These are phyloP conservation scores for Lasiosphaeria ovina DNA, from an alignment of 495 filamentous ascomycete species.

Conservation along the genomic window DNA sequence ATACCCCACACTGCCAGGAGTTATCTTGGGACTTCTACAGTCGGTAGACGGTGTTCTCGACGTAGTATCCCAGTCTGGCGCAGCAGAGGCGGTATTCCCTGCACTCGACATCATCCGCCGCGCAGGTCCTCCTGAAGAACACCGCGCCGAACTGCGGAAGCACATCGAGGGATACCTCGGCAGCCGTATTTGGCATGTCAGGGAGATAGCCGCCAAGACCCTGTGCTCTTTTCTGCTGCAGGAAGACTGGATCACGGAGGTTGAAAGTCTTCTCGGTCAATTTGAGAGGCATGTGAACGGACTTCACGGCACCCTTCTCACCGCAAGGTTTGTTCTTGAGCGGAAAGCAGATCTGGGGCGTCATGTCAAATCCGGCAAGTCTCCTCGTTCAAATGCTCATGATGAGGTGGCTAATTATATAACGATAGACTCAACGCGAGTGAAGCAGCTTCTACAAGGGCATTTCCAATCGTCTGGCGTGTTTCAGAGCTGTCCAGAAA, in stretches of 20 bases:
- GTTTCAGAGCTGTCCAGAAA: constrained; percentile 34
- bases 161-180: constrained; percentile 57
- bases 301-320: constrained; percentile 66
- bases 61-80: constrained; percentile 31
- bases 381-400: background rate
- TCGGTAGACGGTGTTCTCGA: constrained; percentile 38
- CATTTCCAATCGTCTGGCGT: constrained; percentile 14
- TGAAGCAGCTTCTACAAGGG: constrained; percentile 14
- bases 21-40: constrained; percentile 65
- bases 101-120: constrained; percentile 79
- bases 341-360: constrained; percentile 41
- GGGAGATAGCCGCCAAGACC: constrained; percentile 85
- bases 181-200: constrained; percentile 81
- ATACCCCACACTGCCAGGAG: constrained; percentile 65
- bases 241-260: constrained; percentile 48
- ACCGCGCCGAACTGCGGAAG: constrained; percentile 42
- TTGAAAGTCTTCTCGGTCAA: constrained; percentile 46
- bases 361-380: constrained; percentile 34
- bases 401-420: background rate
- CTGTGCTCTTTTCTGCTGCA: constrained; percentile 62
- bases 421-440: constrained; percentile 3
- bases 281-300: constrained; percentile 23
- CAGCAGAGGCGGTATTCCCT: constrained; percentile 78
- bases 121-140: constrained; percentile 52
- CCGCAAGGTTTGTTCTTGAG: constrained; percentile 52